A percentile compares a stretch with the other conserved stretches of the same genome.
Evolutionary conservation across 805 yeast genomes (phyloP).

Genomic region (Ogataea corticis): DNA sequence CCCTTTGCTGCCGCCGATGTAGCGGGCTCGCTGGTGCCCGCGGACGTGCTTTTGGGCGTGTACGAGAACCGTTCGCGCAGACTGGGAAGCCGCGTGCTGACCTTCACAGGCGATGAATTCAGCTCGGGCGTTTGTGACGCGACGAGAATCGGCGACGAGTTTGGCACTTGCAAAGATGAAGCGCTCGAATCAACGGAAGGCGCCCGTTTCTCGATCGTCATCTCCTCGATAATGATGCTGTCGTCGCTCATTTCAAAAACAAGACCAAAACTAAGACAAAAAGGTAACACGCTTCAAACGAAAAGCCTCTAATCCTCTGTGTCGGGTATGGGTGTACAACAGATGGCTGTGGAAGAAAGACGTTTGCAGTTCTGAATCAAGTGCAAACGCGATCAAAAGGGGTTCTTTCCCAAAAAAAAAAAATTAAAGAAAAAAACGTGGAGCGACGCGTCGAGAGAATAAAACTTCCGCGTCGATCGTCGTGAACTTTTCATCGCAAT

Average conservation of each 20-base stretch:
- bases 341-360: background rate
- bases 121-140: constrained; percentile 11
- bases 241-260: constrained; percentile 19
- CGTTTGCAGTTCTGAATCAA: background rate
- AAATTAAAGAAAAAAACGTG: background rate
- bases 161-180: constrained; percentile 48
- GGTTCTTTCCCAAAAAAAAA: background rate
- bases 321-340: background rate
- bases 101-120: constrained; percentile 26
- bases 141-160: constrained; percentile 42
- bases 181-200: constrained; percentile 10
- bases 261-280: background rate
- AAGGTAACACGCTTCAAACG: background rate
- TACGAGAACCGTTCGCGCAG: constrained; percentile 47
- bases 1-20: constrained; percentile 13
- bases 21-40: background rate
- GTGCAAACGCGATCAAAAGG: constrained; percentile 2
- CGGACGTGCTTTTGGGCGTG: constrained; percentile 16
- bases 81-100: constrained; percentile 30
- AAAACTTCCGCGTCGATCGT: constrained; percentile 11
- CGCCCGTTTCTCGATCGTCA: constrained; percentile 4
- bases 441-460: background rate
- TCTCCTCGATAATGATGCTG: constrained; percentile 15
- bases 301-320: background rate
- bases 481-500: background rate